phyloP scores from a whole-genome alignment of 1,284 basidiomycete species.

The Cutaneotrichosporon sp. region DNA sequence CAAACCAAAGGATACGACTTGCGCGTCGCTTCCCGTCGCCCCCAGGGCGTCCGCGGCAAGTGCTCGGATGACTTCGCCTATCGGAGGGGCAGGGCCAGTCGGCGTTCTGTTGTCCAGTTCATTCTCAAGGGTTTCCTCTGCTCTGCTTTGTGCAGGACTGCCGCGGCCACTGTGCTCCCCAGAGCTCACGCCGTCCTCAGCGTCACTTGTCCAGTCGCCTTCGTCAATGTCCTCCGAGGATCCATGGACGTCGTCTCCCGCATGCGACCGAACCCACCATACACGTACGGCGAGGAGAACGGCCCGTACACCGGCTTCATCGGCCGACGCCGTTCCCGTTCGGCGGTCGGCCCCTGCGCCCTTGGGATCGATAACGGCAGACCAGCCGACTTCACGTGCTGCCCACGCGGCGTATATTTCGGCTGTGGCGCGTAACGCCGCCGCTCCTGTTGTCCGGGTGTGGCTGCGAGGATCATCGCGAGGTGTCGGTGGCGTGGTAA shows the following conservation, averaged over 20 bases:
- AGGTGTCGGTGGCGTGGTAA: slow-evolving; percentile 6
- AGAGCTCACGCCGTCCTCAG: not conserved
- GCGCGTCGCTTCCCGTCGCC: not conserved
- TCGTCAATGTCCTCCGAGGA: slow-evolving; percentile 17
- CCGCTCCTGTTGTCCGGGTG: slow-evolving; percentile 23
- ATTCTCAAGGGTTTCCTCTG: no score
- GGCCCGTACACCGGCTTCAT: slow-evolving; percentile 40
- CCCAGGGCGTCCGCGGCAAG: no score
- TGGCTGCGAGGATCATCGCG: not conserved
- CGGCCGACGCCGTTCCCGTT: slow-evolving; percentile 38
- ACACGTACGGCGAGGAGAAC: slow-evolving; percentile 40
- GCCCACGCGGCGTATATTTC: slow-evolving; percentile 48
- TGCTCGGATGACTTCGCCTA: no score
- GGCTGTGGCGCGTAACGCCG: slow-evolving; percentile 40
- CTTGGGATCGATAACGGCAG: slow-evolving; percentile 42
- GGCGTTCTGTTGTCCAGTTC: no score
- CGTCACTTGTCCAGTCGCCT: slow-evolving; percentile 21
- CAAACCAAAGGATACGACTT: not conserved
- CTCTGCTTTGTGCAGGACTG: no score
- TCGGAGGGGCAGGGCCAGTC: no score
- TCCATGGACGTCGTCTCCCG: slow-evolving; percentile 8
- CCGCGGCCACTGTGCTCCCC: not conserved
- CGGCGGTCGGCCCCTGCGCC: slow-evolving; percentile 32
- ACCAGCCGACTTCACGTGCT: slow-evolving; percentile 48
- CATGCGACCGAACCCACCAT: slow-evolving; percentile 39